Base-by-base conservation (phyloP, 768 basidiomycete species). In the Suillus clintonianus region DNA sequence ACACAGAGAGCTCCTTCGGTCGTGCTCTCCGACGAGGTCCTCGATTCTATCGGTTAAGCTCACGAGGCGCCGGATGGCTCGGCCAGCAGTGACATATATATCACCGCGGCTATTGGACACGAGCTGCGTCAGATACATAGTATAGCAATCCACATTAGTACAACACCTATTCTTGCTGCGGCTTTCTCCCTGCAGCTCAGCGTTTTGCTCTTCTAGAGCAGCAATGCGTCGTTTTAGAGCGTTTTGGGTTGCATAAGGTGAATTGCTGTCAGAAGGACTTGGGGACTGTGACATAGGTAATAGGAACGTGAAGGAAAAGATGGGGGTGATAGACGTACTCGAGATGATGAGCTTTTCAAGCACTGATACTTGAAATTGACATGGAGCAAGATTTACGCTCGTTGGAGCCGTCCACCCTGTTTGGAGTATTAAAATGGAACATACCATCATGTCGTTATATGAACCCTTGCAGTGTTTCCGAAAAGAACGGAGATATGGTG, bases 151-250 rank as follows among this genome's bases (percentile, higher is more conserved):
- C 19, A 43, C 19, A 0, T 10, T 45, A 45, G 45, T 45, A 13
- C 43, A 10, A 11, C 45, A 45, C 45, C 45, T 5, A 11, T 45
- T 45, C 62, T 2, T 47, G 62, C 47, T 39, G 60, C 9, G 6
- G 19, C 27, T 57, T 50, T 4, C 8, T 39, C n/a, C 41, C 4
- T 45, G 0, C 1, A 68, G 61, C 0, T 34, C 19, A 0, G 42
- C 45, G 19, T 69, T 68, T 32, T 69, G 60, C 19, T 58, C 50
- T 30, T 69, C 54, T 2, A 69, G 54, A 9, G 53, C 6, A 8
- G 57, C 50, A 22, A 67, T 65, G 15, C 32, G 60, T 3, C 58
- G 32, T 24, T 63, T 64, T 39, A 68, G 45, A 1, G 53, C 41
- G 30, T 37, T 47, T 5, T 48, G 43, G n/a, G 5, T 22, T 6